A percentile compares a stretch with the other conserved stretches of the same genome.
Conservation (phyloP, 2,329 filamentous ascomycete genomes). For the Zasmidium citrigriseum region DNA sequence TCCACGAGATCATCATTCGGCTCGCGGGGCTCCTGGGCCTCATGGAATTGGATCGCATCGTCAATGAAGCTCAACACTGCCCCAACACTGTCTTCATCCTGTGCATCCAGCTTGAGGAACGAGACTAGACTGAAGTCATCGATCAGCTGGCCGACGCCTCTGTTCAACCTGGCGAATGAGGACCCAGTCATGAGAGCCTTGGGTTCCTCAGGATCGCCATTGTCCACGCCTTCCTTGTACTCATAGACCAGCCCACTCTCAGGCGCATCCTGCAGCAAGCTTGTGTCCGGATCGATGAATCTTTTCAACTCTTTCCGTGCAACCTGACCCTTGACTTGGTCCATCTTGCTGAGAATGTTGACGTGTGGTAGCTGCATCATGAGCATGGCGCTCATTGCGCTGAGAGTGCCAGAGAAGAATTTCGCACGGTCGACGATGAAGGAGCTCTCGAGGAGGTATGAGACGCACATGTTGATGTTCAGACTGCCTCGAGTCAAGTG, state of each 20-base stretch:
- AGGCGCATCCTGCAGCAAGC: conserved; percentile 78
- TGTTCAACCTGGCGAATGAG: conserved; percentile 80
- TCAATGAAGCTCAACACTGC: conserved; percentile 88
- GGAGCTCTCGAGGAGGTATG: conserved; percentile 92
- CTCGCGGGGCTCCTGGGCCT: conserved; percentile 88
- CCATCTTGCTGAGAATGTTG: conserved; percentile 97
- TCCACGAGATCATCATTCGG: conserved; percentile 65
- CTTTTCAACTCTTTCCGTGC: conserved; percentile 84
- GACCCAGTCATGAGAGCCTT: conserved; percentile 75
- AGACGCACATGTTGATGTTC: conserved; percentile 88
- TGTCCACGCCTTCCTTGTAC: conserved; percentile 42
- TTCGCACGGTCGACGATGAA: conserved; percentile 96
- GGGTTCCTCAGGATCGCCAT: conserved; percentile 62
- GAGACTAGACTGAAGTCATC: conserved; percentile 99
- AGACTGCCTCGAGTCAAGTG: conserved; percentile 79
- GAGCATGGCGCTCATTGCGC: conserved; percentile 98
- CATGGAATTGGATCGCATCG: conserved; percentile 89
- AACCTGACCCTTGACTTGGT: conserved; percentile 87
- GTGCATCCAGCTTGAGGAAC: conserved; percentile 84
- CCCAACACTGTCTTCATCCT: conserved; percentile 88
- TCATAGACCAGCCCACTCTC: conserved; percentile 50
- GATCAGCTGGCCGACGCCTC: conserved; percentile 85
- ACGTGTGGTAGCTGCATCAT: conserved; percentile 97
- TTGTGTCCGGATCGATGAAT: conserved; percentile 84
- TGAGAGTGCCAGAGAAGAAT: conserved; percentile 93